A percentile compares a stretch with the other conserved stretches of the same genome.
Evolutionary conservation across 106 monocot genomes (phyloP).

Genomic region (Platanthera guangdongensis): DNA sequence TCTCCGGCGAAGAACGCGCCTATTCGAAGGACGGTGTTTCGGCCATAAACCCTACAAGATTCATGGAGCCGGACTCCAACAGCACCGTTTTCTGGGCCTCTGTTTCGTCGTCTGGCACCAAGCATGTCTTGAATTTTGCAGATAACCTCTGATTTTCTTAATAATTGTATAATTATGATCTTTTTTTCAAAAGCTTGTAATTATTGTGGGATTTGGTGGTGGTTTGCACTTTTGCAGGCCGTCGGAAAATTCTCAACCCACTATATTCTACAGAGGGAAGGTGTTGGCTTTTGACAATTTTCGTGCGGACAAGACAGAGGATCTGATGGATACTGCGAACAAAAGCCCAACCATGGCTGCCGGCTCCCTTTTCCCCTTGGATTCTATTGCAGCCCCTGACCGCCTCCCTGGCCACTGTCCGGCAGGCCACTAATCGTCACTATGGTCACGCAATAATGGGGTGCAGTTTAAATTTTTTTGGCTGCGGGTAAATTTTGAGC

Average conservation of each 20-base stretch:
- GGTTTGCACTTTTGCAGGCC: slow-evolving; percentile 18
- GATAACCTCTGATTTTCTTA: neutral
- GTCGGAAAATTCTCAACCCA: slow-evolving; percentile 36
- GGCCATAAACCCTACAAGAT: neutral
- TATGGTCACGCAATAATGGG: no score
- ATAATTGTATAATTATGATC: no score
- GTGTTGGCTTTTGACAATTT: slow-evolving; percentile 72
- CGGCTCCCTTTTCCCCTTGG: no score
- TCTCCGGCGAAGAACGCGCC: neutral
- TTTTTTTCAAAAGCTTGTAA: neutral
- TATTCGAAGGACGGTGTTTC: slow-evolving; percentile 1
- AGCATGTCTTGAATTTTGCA: neutral
- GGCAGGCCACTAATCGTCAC: no score
- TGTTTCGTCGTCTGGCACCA: neutral
- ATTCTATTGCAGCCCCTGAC: neutral
- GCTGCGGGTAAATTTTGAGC: no score
- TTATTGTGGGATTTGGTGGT: neutral
- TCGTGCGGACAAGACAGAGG: slow-evolving; percentile 51
- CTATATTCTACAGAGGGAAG: slow-evolving; percentile 80
- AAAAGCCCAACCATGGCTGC: neutral
- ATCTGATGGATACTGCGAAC: slow-evolving; percentile 36
- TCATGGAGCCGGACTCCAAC: slow-evolving; percentile 40
- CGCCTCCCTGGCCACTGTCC: neutral
- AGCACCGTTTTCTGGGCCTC: slow-evolving; percentile 17
- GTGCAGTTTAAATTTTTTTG: no score